A percentile compares a stretch with the other conserved stretches of the same genome.
Evolutionary conservation across 73 alveolate species (phyloP).

Genomic region (Paramecium tetraurelia): DNA sequence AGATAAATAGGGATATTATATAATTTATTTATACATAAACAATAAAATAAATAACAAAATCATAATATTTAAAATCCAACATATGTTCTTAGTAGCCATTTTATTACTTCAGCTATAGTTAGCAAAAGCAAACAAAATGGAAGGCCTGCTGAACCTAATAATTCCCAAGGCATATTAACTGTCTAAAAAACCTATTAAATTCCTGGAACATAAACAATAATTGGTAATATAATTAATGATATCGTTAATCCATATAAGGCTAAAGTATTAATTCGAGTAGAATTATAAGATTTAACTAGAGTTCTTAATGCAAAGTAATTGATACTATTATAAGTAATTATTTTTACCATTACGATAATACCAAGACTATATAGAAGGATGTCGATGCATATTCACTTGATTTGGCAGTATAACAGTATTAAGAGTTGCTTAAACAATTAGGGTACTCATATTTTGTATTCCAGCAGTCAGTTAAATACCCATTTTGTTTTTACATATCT

Average conservation of each 20-base stretch:
- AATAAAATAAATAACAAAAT: neutral
- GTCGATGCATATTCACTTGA: neutral
- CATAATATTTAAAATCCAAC: neutral
- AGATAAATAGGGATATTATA: neutral
- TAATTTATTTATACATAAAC: neutral
- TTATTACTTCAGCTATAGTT: neutral
- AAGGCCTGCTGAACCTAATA: conserved; percentile 31
- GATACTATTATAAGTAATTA: neutral
- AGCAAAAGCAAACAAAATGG: conserved; percentile 28
- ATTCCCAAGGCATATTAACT: conserved; percentile 11
- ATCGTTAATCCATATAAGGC: conserved; percentile 11
- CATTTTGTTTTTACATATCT: neutral
- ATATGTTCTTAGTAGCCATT: neutral
- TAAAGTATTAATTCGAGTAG: neutral
- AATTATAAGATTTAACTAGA: neutral
- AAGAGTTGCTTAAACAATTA: neutral
- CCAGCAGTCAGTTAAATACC: neutral
- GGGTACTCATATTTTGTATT: neutral
- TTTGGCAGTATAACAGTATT: conserved; percentile 24
- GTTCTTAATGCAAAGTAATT: conserved; percentile 36
- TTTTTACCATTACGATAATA: conserved; percentile 17
- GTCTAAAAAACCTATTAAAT: conserved; percentile 26
- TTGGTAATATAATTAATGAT: neutral
- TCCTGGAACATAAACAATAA: conserved; percentile 20
- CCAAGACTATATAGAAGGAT: neutral